Base-by-base conservation (phyloP, 805 yeast genomes). In the Pichia gijzeniarum region DNA sequence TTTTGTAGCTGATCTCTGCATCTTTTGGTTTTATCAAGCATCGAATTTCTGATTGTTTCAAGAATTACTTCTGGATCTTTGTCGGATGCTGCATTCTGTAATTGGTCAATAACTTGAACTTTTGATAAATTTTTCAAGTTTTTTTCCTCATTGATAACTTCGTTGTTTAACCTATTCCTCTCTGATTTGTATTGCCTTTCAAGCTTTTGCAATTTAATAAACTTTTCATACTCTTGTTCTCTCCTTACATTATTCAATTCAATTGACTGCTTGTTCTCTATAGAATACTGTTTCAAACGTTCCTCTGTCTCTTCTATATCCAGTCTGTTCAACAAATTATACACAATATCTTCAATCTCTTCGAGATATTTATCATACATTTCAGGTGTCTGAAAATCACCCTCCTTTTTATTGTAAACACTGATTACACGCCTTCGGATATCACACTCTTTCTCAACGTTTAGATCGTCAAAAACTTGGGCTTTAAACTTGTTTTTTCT, bases 371-470 rank as follows among this genome's bases (percentile, higher is more conserved):
- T 70, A 59, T 93, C 88, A 65, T 73, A 90, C 25, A 72, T 84
- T 4, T 72, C 69, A 19, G 82, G 64, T 17, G 70, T 59, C 4
- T 62, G 68, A 57, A 93, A 93, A 54, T 88, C 95, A 34, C 79
- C 80, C 53, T 79, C 77, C 2, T 83, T 79, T 62, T 86, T 85
- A 64, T 93, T 93, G 67, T 83, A 90, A 8, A 90, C 82, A 44
- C 73, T 72, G 54, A 75, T 71, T 10, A 93, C 88, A 46, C 91
- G 71, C 56, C 81, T 82, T 42, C 99, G 74, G 17, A 90, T 79
- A 63, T 93, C 98, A 33, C 95, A 88, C 60, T 93, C 99, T 50
- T 84, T 76, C 63, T 93, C 99, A 3, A 93, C 95, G 7, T 64
- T 71, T 34, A 93, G 76, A 64, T 93, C 97, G 54, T 91, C 97